Evolutionary conservation across 805 yeast genomes (phyloP).

Genomic region (Schizosaccharomyces octosporus): DNA sequence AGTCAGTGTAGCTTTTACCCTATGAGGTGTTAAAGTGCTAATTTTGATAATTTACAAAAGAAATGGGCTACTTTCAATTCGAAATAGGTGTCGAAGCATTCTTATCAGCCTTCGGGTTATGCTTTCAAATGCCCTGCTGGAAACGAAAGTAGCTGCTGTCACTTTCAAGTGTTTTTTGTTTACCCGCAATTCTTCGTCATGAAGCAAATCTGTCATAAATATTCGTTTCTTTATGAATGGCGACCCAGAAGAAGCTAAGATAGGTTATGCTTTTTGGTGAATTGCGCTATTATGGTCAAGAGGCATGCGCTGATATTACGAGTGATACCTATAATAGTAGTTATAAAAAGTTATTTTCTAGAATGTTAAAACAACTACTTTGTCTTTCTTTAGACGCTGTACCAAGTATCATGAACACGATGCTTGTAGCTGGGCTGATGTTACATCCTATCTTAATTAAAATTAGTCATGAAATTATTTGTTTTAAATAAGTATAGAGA

Average conservation of each 20-base stretch:
- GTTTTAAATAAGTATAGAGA: too few relatives aligned
- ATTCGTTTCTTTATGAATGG: neutral
- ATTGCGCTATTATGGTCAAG: neutral
- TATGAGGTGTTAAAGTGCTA: slow-evolving; percentile 28
- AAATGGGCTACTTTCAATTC: slow-evolving; percentile 25
- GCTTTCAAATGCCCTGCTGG: slow-evolving; percentile 8
- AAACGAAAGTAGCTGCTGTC: slow-evolving; percentile 10
- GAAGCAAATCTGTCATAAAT: neutral
- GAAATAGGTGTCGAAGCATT: slow-evolving; percentile 4
- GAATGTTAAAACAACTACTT: slow-evolving; percentile 38
- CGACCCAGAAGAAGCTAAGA: neutral
- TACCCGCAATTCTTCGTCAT: too few relatives aligned
- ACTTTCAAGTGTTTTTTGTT: slow-evolving; percentile 12
- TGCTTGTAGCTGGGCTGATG: slow-evolving; percentile 40
- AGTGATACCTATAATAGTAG: slow-evolving; percentile 33
- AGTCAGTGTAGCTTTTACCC: slow-evolving; percentile 17
- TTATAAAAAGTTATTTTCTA: slow-evolving; percentile 50
- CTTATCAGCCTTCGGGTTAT: slow-evolving; percentile 6
- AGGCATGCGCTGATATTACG: slow-evolving; percentile 18
- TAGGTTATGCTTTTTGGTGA: neutral
- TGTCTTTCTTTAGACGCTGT: slow-evolving; percentile 43
- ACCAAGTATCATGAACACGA: slow-evolving; percentile 22
- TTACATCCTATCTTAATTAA: neutral
- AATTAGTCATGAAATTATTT: neutral
- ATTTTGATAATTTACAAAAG: slow-evolving; percentile 1